Base-by-base conservation (phyloP, 352 stramenopile species). In the Phytophthora litchii region DNA sequence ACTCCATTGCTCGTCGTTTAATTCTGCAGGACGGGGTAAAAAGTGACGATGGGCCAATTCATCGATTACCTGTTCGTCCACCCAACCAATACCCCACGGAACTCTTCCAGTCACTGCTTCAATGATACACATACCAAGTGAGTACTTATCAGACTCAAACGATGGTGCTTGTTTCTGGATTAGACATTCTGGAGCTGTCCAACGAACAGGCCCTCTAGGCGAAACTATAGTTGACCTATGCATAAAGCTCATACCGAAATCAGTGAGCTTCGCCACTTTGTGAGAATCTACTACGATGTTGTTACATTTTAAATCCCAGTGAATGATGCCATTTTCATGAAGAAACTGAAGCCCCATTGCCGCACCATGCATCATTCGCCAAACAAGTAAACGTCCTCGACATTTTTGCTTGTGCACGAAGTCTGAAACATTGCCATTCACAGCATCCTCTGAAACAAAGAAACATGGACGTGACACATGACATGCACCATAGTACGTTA, bases 61-160 rank as follows among this genome's bases (percentile, higher is more conserved):
- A 14, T 52, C 29, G 1, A 41, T 20, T 3, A 41, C n/a, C 2
- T 41, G 14, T 10, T 16, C 45, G 12, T 52, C 45, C 1, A 13
- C 21, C 0, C 16, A 17, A 8, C 23, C 3, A n/a, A 19, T 8
- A 41, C 42, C 42, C 52, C 52, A 60, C 3, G 52, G 52, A 25
- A 51, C 20, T 3, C 3, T 47, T 9, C 31, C 31, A 20, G 52
- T 60, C 20, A 36, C 40, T n/a, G 40, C 50, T 43, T 58, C 50
- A 14, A 58, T 17, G 17, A 58, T 36, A 17, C 50, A 53, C 52
- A 51, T 52, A n/a, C 52, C 42, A 16, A 60, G 19, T 9, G 52
- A 52, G 10, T 34, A 34, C 10, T 34, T 34, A 12, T 34, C 29
- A 11, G 29, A 34, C 29, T 34, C 29, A 34, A 34, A 34, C 3